Conservation (phyloP, 345 rosid species). For the Cardiospermum halicacabum region DNA sequence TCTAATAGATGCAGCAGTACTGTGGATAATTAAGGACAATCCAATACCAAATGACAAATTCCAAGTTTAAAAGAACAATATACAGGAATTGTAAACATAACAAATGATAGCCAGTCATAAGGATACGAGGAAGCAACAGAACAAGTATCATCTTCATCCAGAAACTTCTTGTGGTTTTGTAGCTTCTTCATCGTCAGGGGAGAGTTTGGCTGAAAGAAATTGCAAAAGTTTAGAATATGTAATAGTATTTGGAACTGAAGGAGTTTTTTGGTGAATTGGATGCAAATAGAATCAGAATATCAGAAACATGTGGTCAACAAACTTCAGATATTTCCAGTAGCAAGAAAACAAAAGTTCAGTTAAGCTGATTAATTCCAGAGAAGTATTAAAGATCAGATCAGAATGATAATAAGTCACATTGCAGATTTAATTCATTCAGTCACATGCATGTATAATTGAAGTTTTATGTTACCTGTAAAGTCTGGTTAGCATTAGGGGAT, state of each 20-base stretch:
- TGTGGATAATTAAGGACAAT: conserved; percentile 60
- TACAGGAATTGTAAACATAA: not conserved
- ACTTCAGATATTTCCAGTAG: not conserved
- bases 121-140: conserved; percentile 95
- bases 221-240: not conserved
- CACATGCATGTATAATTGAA: not conserved
- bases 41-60: conserved; percentile 2
- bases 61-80: not conserved
- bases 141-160: conserved; percentile 77
- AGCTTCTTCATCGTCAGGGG: conserved; percentile 48
- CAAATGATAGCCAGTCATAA: conserved; percentile 8
- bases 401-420: not conserved
- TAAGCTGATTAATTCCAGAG: not conserved
- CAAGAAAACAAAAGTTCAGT: not conserved
- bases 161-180: conserved; percentile 56
- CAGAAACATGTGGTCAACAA: not conserved
- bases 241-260: not conserved
- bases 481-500: conserved; percentile 42
- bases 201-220: conserved; percentile 45
- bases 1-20: conserved; percentile 65
- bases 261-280: not conserved
- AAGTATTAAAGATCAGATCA: not conserved
- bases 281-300: not conserved
- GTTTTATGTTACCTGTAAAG: conserved; percentile 52
- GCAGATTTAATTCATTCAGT: not conserved